Conservation (phyloP, 495 filamentous ascomycete genomes). For the Thermothielavioides terrestris region DNA sequence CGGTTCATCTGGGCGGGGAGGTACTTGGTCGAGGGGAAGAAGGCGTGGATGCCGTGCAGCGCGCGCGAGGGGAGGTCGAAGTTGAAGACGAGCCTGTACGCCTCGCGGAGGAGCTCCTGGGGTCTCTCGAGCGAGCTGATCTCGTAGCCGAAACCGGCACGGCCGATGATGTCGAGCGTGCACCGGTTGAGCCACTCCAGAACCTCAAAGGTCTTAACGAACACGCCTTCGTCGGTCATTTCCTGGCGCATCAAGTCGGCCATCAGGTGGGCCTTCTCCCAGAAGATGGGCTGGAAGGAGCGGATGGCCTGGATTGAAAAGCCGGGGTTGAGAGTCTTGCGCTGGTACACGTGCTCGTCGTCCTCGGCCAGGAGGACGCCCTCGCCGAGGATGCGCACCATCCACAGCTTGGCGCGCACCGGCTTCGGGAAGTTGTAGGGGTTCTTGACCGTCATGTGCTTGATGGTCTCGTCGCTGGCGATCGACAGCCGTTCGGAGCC, state of each 20-base stretch:
- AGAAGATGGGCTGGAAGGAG: slow-evolving; percentile 41
- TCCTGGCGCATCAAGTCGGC: slow-evolving; percentile 34
- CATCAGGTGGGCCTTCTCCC: slow-evolving; percentile 40
- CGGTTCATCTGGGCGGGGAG: slow-evolving; percentile 39
- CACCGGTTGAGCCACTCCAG: slow-evolving; percentile 43
- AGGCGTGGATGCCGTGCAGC: slow-evolving; percentile 38
- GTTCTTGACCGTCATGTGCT: slow-evolving; percentile 44
- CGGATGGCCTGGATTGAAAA: slow-evolving; percentile 41
- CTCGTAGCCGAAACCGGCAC: slow-evolving; percentile 42
- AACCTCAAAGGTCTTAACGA: slow-evolving; percentile 29
- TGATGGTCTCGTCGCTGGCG: slow-evolving; percentile 26
- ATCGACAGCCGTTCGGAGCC: slow-evolving; percentile 21
- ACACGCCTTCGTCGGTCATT: slow-evolving; percentile 23
- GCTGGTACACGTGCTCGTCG: slow-evolving; percentile 35
- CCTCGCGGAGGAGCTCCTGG: slow-evolving; percentile 33
- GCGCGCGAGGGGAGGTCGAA: slow-evolving; percentile 33
- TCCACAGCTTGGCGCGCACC: slow-evolving; percentile 40
- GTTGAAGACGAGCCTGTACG: slow-evolving; percentile 39
- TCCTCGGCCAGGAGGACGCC: slow-evolving; percentile 43
- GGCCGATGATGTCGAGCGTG: slow-evolving; percentile 46
- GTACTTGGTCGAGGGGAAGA: slow-evolving; percentile 35
- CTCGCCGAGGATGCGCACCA: slow-evolving; percentile 41
- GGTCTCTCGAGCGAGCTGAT: slow-evolving; percentile 37
- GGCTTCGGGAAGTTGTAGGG: slow-evolving; percentile 48
- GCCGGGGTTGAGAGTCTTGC: slow-evolving; percentile 39